phyloP scores from a whole-genome alignment of 208 protist genomes.

The Strigomonas galati region DNA sequence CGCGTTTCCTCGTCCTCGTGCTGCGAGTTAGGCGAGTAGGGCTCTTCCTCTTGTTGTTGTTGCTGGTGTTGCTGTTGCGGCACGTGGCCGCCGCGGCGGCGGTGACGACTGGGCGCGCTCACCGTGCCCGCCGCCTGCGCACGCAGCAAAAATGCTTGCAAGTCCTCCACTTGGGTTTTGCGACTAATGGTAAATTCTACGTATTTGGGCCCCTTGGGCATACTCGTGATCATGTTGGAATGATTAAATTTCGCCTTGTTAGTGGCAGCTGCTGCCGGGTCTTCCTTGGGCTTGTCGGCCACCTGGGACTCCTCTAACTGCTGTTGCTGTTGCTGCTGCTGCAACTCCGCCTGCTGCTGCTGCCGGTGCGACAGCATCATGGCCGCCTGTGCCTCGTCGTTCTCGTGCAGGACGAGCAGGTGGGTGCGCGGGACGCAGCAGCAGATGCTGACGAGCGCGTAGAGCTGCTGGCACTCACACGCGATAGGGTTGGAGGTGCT shows the following conservation, averaged over 20 bases:
- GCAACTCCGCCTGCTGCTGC: constrained; percentile 73
- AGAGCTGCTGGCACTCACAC: constrained; percentile 82
- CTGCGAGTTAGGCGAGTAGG: not conserved
- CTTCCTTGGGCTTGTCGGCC: not conserved
- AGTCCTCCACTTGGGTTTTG: not conserved
- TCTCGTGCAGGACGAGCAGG: constrained; percentile 77
- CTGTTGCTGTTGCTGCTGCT: not conserved
- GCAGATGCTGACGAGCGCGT: constrained; percentile 77
- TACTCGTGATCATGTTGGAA: constrained; percentile 15
- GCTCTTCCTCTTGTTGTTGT: not conserved
- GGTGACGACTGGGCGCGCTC: not conserved
- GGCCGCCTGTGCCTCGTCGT: constrained; percentile 30
- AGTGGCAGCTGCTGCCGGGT: not conserved
- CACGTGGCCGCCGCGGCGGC: not conserved
- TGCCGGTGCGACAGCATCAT: constrained; percentile 53
- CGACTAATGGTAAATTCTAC: not conserved
- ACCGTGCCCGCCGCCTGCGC: constrained; percentile 1
- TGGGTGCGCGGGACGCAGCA: constrained; percentile 80
- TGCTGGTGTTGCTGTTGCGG: not conserved
- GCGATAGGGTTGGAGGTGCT: constrained; percentile 66
- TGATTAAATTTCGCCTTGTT: not conserved
- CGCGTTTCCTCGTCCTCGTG: not conserved
- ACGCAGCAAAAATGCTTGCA: not conserved
- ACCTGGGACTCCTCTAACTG: not conserved
- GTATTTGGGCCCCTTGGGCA: constrained; percentile 1